Evolutionary conservation across 2,329 filamentous ascomycete genomes (phyloP), one percentile per base, ranked within the genome.

Genomic region (Alternaria longipes): DNA sequence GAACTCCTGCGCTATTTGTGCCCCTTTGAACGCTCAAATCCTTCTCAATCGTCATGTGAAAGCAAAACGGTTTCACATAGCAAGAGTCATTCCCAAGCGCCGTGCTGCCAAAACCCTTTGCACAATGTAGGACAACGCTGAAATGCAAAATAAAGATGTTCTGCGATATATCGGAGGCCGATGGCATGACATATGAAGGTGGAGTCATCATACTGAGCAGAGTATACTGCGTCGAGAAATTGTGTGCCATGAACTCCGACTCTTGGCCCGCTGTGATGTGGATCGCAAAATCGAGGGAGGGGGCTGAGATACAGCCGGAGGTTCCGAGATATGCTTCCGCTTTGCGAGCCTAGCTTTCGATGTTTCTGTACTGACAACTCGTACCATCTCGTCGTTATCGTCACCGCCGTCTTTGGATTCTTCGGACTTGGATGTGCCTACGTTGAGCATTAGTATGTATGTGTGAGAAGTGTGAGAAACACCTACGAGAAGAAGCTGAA

Each of bases 401-500:
- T 60, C 54, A 14, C 52, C 28, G 8, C 54, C 54, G 12, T 57
- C 41, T 40, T 58, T 53, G 18, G 22, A 42, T 16, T 52, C 42
- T 24, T 58, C 59, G 16, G 49, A 52, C 26, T 49, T 54, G 30
- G 59, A 61, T 14, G 54, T 54, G 20, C 44, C 59, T 61, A n/a
- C 18, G 16, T 12, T 5, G 46, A 36, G 28, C 36, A 34, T 61
- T 6, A 61, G 59, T 32, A 49, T 36, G n/a, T 8, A 18, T 22
- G 34, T 18, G 9, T 18, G 5, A 12, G 12, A 28, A 18, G 4
- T 26, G 22, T 34, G 12, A 18, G 16, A 28, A 24, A n/a, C 26
- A 30, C 54, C 24, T 61, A 61, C 59, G 59, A 26, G 59, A 61
- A 54, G 59, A 61, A 36, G 59, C 59, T 9, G 57, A 60, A 42